A percentile compares a stretch with the other conserved stretches of the same genome.
Evolutionary conservation across 2,329 filamentous ascomycete species (phyloP).

Genomic region (Venturia aucupariae): DNA sequence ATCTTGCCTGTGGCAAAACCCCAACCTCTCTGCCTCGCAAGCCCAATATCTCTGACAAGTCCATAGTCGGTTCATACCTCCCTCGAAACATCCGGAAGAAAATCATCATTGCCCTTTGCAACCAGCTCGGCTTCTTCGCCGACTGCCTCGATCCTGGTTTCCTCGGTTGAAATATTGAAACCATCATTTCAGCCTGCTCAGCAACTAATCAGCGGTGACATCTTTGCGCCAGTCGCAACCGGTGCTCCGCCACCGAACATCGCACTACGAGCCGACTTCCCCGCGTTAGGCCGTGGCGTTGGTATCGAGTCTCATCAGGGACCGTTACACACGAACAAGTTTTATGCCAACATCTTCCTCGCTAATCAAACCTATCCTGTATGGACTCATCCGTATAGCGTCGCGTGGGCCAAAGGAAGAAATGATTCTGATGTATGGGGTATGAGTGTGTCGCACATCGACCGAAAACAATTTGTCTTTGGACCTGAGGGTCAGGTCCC

Average conservation of each 20-base stretch:
- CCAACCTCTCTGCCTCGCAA: neutral
- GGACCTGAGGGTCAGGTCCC: slow-evolving; percentile 42
- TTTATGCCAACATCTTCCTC: slow-evolving; percentile 65
- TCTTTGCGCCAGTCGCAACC: slow-evolving; percentile 14
- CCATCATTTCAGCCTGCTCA: neutral
- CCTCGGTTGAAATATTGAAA: slow-evolving; percentile 5
- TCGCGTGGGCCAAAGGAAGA: slow-evolving; percentile 35
- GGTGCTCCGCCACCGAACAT: slow-evolving; percentile 7
- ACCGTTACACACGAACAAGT: slow-evolving; percentile 63
- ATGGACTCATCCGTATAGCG: slow-evolving; percentile 57
- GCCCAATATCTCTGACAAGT: neutral
- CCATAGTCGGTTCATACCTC: slow-evolving; percentile 9
- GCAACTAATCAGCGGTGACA: neutral
- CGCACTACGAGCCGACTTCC: neutral
- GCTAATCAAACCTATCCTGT: slow-evolving; percentile 58
- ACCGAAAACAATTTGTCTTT: slow-evolving; percentile 56
- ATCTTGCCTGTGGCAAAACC: neutral
- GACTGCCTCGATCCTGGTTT: slow-evolving; percentile 1
- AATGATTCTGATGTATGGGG: slow-evolving; percentile 49
- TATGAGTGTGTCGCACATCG: slow-evolving; percentile 65
- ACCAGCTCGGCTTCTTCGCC: neutral
- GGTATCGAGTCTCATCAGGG: slow-evolving; percentile 1
- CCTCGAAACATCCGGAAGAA: slow-evolving; percentile 1
- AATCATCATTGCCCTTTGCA: slow-evolving; percentile 4
- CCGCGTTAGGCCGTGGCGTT: neutral